Conservation (phyloP, 1,284 basidiomycete genomes). For the Chondrostereum purpureum region DNA sequence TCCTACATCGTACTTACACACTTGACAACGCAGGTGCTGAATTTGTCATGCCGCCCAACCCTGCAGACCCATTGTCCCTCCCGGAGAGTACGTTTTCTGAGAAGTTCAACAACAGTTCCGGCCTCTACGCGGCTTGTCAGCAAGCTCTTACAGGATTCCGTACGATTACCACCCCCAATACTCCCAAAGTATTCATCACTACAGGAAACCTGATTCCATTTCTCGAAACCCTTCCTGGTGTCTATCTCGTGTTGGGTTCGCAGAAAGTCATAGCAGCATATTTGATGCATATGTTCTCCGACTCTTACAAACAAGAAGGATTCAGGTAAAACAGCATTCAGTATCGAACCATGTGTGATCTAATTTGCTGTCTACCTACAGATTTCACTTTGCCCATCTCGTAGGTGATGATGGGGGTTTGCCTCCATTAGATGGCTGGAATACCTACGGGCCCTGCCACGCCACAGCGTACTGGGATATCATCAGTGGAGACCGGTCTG, state of each 20-base stretch:
- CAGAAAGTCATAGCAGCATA: constrained; percentile 20
- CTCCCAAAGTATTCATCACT: constrained; percentile 24
- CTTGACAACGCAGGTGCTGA: not conserved
- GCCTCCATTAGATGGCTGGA: constrained; percentile 14
- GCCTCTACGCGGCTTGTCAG: constrained; percentile 21
- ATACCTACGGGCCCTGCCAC: constrained; percentile 19
- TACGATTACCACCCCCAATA: constrained; percentile 13
- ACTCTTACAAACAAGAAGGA: constrained; percentile 19
- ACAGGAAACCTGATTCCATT: constrained; percentile 25
- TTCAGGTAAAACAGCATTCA: constrained; percentile 16
- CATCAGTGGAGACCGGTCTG: constrained; percentile 7
- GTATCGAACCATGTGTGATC: not conserved
- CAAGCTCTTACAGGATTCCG: constrained; percentile 22
- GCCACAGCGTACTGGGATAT: constrained; percentile 20
- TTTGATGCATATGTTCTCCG: constrained; percentile 18
- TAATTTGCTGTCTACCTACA: constrained; percentile 5
- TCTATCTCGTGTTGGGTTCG: constrained; percentile 14
- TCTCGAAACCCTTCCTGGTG: constrained; percentile 4
- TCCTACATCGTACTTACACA: not conserved
- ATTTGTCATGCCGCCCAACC: constrained; percentile 7
- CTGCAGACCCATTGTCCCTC: constrained; percentile 19
- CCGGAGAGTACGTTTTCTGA: constrained; percentile 15
- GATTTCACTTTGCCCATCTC: constrained; percentile 22
- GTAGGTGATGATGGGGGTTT: constrained; percentile 18
- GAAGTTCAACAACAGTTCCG: constrained; percentile 11